Evolutionary conservation across 352 stramenopile genomes (phyloP).

Genomic region (Blastocystis sp.): DNA sequence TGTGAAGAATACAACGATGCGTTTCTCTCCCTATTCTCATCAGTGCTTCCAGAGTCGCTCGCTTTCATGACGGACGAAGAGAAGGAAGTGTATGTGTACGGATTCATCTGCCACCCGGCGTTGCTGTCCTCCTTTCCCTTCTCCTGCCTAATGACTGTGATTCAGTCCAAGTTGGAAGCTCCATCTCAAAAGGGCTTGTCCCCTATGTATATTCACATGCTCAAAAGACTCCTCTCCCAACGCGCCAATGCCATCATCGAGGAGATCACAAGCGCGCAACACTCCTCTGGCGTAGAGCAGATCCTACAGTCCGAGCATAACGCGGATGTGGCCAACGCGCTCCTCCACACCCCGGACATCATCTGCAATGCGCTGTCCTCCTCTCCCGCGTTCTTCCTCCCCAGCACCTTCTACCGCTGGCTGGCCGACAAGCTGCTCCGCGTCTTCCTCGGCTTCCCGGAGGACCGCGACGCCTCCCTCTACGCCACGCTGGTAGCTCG

Average conservation of each 20-base stretch:
- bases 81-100: background rate
- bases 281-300: background rate
- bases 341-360: slow-evolving; percentile 34
- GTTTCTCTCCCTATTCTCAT: background rate
- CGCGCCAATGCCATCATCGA: slow-evolving; percentile 10
- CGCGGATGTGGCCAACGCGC: background rate
- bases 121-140: slow-evolving; percentile 26
- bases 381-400: slow-evolving; percentile 24
- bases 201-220: background rate
- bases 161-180: background rate
- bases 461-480: background rate
- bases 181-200: background rate
- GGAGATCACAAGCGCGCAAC: background rate
- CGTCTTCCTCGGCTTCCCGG: slow-evolving; percentile 20
- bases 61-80: background rate
- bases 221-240: background rate
- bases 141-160: background rate
- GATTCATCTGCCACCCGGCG: background rate
- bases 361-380: slow-evolving; percentile 20
- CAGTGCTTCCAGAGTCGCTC: slow-evolving; percentile 8
- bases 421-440: background rate
- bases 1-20: background rate
- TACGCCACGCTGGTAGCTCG: background rate
- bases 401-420: background rate
- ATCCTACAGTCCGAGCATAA: slow-evolving; percentile 12